These are phyloP conservation scores for Tetracladium setigerum DNA, from an alignment of 495 filamentous ascomycete species.

Conservation along the genomic window DNA sequence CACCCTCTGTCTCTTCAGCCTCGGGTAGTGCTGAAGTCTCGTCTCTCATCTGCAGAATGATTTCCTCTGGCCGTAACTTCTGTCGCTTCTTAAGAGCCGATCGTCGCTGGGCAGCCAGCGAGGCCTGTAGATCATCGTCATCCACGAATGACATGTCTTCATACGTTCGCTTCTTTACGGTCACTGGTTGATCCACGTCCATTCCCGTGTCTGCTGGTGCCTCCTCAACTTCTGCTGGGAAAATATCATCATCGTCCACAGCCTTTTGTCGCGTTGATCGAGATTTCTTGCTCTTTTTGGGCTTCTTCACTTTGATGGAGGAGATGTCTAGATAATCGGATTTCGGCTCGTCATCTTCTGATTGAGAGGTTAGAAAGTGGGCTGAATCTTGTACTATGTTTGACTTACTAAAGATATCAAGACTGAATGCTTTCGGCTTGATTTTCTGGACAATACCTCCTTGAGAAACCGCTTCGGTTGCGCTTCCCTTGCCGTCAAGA, in stretches of 20 bases:
- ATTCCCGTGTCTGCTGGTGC: conserved; percentile 44
- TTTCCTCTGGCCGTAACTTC: conserved; percentile 71
- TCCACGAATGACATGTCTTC: conserved; percentile 71
- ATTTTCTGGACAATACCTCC: conserved; percentile 47
- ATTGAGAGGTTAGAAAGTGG: conserved; percentile 18
- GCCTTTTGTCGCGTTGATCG: conserved; percentile 64
- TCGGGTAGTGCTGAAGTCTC: conserved; percentile 50
- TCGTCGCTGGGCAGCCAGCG: conserved; percentile 70
- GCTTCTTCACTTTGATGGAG: conserved; percentile 83
- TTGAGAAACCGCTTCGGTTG: conserved; percentile 42
- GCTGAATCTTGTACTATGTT: not conserved
- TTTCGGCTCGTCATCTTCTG: conserved; percentile 49
- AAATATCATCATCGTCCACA: conserved; percentile 68
- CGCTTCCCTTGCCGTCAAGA: conserved; percentile 66
- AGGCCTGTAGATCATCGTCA: conserved; percentile 87
- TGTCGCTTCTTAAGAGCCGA: conserved; percentile 86
- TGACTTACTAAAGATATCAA: conserved; percentile 50
- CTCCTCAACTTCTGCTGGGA: conserved; percentile 37
- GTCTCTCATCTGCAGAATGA: conserved; percentile 75
- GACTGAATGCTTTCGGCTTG: conserved; percentile 62
- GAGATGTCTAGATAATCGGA: conserved; percentile 87
- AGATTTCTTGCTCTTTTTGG: conserved; percentile 78
- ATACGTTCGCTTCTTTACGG: conserved; percentile 52
- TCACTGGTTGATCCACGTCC: conserved; percentile 61
- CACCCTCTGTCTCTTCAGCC: conserved; percentile 49